These are phyloP conservation scores for Boletus tylopilopsis DNA, from an alignment of 768 basidiomycete species.

Conservation along the genomic window DNA sequence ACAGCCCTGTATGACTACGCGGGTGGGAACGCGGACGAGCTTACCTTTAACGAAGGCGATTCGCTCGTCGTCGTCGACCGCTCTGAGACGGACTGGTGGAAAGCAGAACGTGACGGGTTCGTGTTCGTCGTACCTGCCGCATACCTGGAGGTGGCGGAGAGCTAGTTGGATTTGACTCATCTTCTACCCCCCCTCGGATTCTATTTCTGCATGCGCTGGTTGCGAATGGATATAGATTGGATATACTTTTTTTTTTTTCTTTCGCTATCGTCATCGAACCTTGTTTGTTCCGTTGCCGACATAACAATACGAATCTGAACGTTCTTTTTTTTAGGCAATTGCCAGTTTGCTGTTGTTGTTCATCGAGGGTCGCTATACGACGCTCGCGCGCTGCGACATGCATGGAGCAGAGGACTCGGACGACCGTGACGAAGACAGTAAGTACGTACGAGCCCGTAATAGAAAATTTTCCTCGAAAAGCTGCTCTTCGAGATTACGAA, in stretches of 20 bases:
- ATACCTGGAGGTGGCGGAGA: conserved; percentile 81
- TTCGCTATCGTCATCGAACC: conserved; percentile 24
- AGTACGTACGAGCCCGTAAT: no score
- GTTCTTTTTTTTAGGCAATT: no score
- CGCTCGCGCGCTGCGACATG: no score
- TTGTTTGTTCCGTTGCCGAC: no score
- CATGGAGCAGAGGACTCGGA: no score
- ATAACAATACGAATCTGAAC: no score
- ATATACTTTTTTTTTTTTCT: conserved; percentile 52
- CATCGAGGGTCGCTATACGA: no score
- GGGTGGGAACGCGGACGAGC: conserved; percentile 69
- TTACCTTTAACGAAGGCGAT: conserved; percentile 84
- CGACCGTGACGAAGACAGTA: no score
- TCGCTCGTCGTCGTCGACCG: conserved; percentile 74
- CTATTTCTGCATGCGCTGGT: conserved; percentile 36
- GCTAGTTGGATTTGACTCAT: conserved; percentile 66
- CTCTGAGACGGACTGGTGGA: conserved; percentile 93
- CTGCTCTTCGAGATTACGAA: no score
- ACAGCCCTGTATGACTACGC: conserved; percentile 79
- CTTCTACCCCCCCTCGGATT: conserved; percentile 47
- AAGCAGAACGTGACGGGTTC: conserved; percentile 80
- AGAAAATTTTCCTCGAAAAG: no score
- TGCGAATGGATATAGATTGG: conserved; percentile 75
- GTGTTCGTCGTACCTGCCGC: conserved; percentile 90
- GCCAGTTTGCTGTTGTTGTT: no score